A percentile compares a stretch with the other conserved stretches of the same genome.
These are phyloP conservation scores for Phialophora macrospora DNA, from an alignment of 2,329 filamentous ascomycete genomes.

Conservation along the genomic window DNA sequence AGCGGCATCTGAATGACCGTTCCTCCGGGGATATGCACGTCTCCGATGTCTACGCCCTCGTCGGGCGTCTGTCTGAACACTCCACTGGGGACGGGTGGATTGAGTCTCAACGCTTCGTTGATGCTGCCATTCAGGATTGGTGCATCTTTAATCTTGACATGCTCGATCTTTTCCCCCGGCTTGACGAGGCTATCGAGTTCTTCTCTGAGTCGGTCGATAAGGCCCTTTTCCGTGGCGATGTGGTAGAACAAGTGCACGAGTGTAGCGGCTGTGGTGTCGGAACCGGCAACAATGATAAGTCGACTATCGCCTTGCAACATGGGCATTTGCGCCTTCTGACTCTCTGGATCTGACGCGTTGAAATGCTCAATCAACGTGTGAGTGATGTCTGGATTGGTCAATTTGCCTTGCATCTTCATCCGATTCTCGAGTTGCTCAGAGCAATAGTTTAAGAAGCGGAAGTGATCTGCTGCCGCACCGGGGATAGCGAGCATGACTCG, in stretches of 20 bases:
- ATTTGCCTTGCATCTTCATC: constrained; percentile 40
- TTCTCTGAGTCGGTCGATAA: constrained; percentile 42
- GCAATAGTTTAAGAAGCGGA: constrained; percentile 47
- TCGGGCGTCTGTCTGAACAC: constrained; percentile 47
- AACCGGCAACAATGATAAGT: constrained; percentile 43
- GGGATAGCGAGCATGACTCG: constrained; percentile 42
- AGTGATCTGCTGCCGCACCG: constrained; percentile 42
- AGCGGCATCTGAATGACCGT: constrained; percentile 39
- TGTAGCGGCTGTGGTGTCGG: constrained; percentile 51
- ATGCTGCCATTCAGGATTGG: constrained; percentile 43
- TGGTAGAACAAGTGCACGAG: constrained; percentile 51
- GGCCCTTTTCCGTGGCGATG: constrained; percentile 40
- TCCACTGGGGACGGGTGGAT: constrained; percentile 48
- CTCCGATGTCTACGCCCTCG: constrained; percentile 46
- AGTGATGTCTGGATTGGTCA: constrained; percentile 40
- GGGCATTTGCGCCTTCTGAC: constrained; percentile 36
- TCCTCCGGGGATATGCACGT: constrained; percentile 44
- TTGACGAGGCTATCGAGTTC: constrained; percentile 40
- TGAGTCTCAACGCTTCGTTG: constrained; percentile 52
- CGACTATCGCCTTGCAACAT: constrained; percentile 41
- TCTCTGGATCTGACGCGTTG: constrained; percentile 28
- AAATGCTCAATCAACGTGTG: constrained; percentile 40
- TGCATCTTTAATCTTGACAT: constrained; percentile 25
- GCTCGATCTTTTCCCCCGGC: constrained; percentile 14
- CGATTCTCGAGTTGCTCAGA: constrained; percentile 42